Evolutionary conservation across 2,329 filamentous ascomycete species (phyloP).

Genomic region (Penicillium palitans): DNA sequence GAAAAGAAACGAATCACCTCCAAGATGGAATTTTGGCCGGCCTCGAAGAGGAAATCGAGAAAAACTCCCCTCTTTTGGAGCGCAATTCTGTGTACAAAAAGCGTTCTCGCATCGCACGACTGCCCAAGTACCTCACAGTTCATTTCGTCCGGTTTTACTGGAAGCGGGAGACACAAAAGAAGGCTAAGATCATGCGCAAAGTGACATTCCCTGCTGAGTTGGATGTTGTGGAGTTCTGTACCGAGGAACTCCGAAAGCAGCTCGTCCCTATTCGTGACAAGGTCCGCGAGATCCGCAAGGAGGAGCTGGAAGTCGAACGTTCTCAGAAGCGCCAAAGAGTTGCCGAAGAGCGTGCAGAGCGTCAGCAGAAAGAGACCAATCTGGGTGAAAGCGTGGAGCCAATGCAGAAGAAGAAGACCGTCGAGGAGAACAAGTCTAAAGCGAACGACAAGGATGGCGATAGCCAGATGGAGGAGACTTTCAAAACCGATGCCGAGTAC

Average conservation of each 20-base stretch:
- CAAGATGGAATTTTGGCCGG: conserved; percentile 82
- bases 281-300: conserved; percentile 91
- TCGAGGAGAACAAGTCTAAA: conserved; percentile 53
- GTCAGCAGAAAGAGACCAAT: conserved; percentile 44
- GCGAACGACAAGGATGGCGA: conserved; percentile 63
- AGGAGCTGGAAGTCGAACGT: conserved; percentile 89
- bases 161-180: conserved; percentile 93
- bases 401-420: conserved; percentile 51
- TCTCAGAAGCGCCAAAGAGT: conserved; percentile 88
- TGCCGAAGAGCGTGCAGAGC: conserved; percentile 57
- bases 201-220: conserved; percentile 94
- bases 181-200: conserved; percentile 99
- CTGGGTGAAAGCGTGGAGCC: conserved; percentile 38
- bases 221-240: conserved; percentile 92
- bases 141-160: conserved; percentile 99
- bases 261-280: conserved; percentile 93
- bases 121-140: conserved; percentile 93
- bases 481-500: conserved; percentile 91
- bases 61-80: conserved; percentile 74
- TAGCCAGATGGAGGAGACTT: conserved; percentile 70
- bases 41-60: conserved; percentile 86
- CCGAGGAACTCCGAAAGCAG: conserved; percentile 78
- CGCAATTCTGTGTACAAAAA: conserved; percentile 86
- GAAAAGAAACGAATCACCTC: conserved; percentile 80
- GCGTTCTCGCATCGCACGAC: conserved; percentile 80